Evolutionary conservation across 176 grass and related monocot genomes (phyloP), one percentile per base, ranked within the genome.

Genomic region (Poa annua): DNA sequence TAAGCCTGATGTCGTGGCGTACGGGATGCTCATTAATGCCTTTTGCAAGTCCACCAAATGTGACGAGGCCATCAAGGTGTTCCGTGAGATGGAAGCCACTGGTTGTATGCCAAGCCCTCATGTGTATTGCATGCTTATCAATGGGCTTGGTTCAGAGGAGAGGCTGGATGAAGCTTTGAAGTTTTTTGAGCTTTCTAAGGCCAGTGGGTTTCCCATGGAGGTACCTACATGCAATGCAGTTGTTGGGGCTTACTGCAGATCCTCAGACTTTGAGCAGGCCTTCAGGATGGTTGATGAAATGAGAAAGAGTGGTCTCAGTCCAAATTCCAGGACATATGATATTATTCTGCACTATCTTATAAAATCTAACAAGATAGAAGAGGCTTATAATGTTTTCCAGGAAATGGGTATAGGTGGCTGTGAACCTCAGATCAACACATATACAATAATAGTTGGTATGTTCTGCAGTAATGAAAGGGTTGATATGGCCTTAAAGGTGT

Each of bases 401-500:
- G 74, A 32, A 48, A 96, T 96, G 90, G 81, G 68, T 20, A 57
- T 14, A 32, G 83, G 87, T 9, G 80, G 65, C 48, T 90, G 87
- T 49, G 86, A 87, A 41, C 93, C 93, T 55, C 83, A 89, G 78
- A 53, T 90, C 54, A 96, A 89, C 59, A 96, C 88, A 21, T 96
- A 92, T 81, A 87, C 88, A 65, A 91, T 92, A 84, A 89, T 96
- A 83, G 80, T 96, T 25, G 77, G 82, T 76, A 86, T 90, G 92
- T 92, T 92, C 71, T 95, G 87, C 64, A 85, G 55, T 50, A 78
- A 83, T 19, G 81, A 77, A 71, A 90, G 90, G 82, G 83, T 91
- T 71, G 93, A 96, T 81, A 92, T 96, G 86, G 93, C 93, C 33
- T 76, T 96, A 59, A 90, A 90, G 77, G 80, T 92, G 25, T 94